phyloP scores from a whole-genome alignment of 2,329 filamentous ascomycete species.

The Ascochyta viciae-villosae region DNA sequence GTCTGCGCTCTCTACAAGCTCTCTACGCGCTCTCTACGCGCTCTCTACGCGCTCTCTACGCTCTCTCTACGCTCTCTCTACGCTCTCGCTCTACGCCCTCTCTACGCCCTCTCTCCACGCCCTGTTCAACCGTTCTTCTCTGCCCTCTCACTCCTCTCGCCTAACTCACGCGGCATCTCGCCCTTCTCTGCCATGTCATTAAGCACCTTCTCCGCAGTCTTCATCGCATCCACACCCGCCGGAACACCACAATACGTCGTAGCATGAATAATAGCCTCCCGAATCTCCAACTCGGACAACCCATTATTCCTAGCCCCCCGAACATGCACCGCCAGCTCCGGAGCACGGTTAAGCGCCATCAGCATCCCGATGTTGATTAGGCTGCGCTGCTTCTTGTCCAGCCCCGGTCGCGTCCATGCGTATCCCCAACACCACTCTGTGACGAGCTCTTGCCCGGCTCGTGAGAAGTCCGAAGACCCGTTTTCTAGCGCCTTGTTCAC shows the following conservation, averaged over 20 bases:
- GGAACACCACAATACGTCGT: constrained; percentile 63
- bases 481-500: constrained; percentile 65
- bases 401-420: constrained; percentile 68
- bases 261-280: constrained; percentile 63
- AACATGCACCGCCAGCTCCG: constrained; percentile 68
- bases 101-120: neutral
- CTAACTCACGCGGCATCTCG: constrained; percentile 47
- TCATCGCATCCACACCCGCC: constrained; percentile 63
- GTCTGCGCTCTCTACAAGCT: too few species aligned
- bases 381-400: constrained; percentile 66
- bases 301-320: constrained; percentile 70
- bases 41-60: too few species aligned
- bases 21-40: too few species aligned
- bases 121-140: constrained; percentile 14
- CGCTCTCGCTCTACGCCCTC: too few species aligned
- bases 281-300: constrained; percentile 66
- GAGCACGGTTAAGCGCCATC: constrained; percentile 65
- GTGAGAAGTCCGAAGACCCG: constrained; percentile 65
- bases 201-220: constrained; percentile 59
- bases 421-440: constrained; percentile 71
- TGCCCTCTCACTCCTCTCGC: constrained; percentile 38
- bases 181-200: constrained; percentile 59
- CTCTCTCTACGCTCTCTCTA: too few species aligned
- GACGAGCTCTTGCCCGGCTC: constrained; percentile 67
- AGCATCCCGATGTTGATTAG: constrained; percentile 72